These are phyloP conservation scores for Copromyces sp. DNA, from an alignment of 495 filamentous ascomycete genomes.

Conservation along the genomic window DNA sequence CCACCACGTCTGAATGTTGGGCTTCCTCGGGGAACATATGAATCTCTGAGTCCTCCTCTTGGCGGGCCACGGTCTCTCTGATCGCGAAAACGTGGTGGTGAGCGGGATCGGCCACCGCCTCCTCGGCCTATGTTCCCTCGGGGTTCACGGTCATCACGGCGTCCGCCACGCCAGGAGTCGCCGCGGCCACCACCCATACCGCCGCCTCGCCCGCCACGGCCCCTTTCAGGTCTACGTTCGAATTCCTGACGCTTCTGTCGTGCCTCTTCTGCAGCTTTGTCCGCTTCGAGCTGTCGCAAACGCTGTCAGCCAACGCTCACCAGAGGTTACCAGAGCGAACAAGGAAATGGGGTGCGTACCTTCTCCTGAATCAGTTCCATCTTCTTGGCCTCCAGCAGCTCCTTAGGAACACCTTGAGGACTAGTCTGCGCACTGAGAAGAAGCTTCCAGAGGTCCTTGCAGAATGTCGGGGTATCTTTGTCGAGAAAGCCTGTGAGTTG, in stretches of 20 bases:
- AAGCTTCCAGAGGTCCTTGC: slow-evolving; percentile 86
- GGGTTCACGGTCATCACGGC: slow-evolving; percentile 40
- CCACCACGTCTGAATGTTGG: slow-evolving; percentile 15
- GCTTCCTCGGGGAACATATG: slow-evolving; percentile 22
- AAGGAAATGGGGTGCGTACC: slow-evolving; percentile 35
- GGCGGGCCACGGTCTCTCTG: slow-evolving; percentile 14
- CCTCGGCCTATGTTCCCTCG: slow-evolving; percentile 15
- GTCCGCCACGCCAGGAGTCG: slow-evolving; percentile 25
- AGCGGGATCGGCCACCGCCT: slow-evolving; percentile 45
- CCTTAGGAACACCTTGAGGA: slow-evolving; percentile 84
- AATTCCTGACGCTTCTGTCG: slow-evolving; percentile 51
- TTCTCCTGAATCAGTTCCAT: slow-evolving; percentile 86
- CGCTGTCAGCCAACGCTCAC: slow-evolving; percentile 7
- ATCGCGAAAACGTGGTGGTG: slow-evolving; percentile 45
- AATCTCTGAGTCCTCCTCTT: slow-evolving; percentile 15
- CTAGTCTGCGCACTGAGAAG: slow-evolving; percentile 83
- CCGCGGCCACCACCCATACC: slow-evolving; percentile 33
- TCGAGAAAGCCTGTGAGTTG: slow-evolving; percentile 90
- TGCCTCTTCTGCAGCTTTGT: slow-evolving; percentile 68
- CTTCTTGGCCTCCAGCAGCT: slow-evolving; percentile 93
- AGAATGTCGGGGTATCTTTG: slow-evolving; percentile 83
- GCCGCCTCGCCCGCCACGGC: slow-evolving; percentile 45
- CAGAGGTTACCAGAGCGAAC: background rate
- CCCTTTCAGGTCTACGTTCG: slow-evolving; percentile 47
- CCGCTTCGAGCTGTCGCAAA: slow-evolving; percentile 58